Base-by-base conservation (phyloP, 208 protist species). In the Acanthamoeba triangularis region DNA sequence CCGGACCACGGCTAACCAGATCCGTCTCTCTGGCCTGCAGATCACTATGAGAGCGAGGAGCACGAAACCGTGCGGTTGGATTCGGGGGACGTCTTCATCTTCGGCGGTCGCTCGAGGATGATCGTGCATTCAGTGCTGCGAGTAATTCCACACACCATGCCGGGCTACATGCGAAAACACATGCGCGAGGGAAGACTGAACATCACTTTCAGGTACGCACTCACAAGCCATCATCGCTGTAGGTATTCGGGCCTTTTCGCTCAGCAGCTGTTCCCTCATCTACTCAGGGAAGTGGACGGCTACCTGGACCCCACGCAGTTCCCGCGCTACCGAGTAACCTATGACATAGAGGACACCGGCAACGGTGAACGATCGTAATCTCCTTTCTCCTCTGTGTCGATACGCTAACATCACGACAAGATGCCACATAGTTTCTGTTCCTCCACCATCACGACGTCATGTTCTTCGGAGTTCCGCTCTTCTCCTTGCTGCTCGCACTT, bases 281-380 rank as follows among this genome's bases (percentile, higher is more conserved):
- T 47, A 47, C 11, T 30, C 59, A 65, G 85, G 13, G 85, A 92
- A 30, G 85, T 92, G 23, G 56, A 69, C 35, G 85, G 85, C 59
- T 72, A 69, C 44, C 85, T 92, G 54, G 85, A 92, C 85, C 47
- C 85, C 25, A 72, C 85, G 37, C 85, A 92, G 44, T 92, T 92
- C 35, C 85, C 85, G 7, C 85, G 85, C 49, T 92, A 92, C 35
- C 47, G 85, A 33, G 59, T 92, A 0, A 92, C 33, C n/a, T 92
- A 92, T 33, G 56, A 92, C 13, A 69, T 59, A 16, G 85, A 63
- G 16, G 65, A 85, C 76, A 52, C 65, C 8, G 65, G 59, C 23
- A 65, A 65, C 7, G 23, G 59, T 20, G 59, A 65, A 65, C 59
- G 59, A 65, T 14, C 23, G 59, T 23, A 25, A 59, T 23, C 59